Percentiles rank a stretch among this genome's conserved stretches.
phyloP scores from a whole-genome alignment of 2,329 filamentous ascomycete genomes.

The Emergomyces orientalis region DNA sequence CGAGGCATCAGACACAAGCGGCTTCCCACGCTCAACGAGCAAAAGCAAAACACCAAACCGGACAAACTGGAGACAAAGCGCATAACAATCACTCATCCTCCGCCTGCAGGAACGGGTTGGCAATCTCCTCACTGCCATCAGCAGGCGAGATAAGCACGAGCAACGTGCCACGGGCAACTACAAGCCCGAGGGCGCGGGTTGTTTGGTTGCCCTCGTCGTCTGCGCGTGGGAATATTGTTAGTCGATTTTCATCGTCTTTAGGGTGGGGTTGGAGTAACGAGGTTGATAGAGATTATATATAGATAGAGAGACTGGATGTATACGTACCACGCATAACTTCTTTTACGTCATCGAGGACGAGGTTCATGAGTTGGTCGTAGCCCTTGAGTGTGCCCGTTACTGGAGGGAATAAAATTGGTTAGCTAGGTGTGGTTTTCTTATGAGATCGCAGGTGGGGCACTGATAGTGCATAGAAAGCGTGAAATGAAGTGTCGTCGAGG shows the following conservation, averaged over 20 bases:
- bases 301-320: not conserved
- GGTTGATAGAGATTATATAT: not conserved
- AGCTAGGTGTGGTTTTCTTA: not conserved
- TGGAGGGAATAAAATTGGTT: slow-evolving; percentile 30
- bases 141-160: slow-evolving; percentile 87
- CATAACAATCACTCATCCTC: slow-evolving; percentile 42
- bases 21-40: not conserved
- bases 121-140: slow-evolving; percentile 90
- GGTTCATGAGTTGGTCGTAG: slow-evolving; percentile 95
- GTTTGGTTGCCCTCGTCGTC: slow-evolving; percentile 89
- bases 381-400: slow-evolving; percentile 86
- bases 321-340: slow-evolving; percentile 73
- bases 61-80: not conserved
- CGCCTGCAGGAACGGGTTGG: slow-evolving; percentile 77
- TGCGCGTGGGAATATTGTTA: slow-evolving; percentile 30
- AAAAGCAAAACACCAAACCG: not conserved
- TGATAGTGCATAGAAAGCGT: not conserved
- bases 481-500: not conserved
- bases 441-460: not conserved
- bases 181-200: slow-evolving; percentile 69
- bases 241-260: not conserved
- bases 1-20: not conserved
- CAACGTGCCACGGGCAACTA: slow-evolving; percentile 84
- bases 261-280: not conserved
- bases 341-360: slow-evolving; percentile 89